Conservation (phyloP, 2,329 filamentous ascomycete genomes). For the Thielaviopsis punctulata region DNA sequence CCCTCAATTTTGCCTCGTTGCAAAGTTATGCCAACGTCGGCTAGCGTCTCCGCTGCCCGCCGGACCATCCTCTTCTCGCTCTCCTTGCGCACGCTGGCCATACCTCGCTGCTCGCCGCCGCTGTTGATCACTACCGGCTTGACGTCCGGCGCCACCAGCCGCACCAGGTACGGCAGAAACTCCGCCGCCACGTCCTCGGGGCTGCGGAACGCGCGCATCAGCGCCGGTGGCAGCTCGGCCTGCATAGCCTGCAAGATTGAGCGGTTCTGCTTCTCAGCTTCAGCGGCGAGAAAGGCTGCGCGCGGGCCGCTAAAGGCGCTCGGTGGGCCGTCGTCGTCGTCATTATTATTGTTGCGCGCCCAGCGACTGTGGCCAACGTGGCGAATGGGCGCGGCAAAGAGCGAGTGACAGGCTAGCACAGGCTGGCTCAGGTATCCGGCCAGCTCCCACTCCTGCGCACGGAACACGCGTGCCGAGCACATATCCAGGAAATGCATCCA, state of each 20-base stretch:
- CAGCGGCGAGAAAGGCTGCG: constrained; percentile 66
- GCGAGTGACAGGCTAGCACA: constrained; percentile 72
- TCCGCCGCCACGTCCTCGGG: constrained; percentile 63
- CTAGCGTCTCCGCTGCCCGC: constrained; percentile 64
- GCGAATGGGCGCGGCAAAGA: constrained; percentile 62
- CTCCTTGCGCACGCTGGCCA: constrained; percentile 77
- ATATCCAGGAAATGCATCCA: constrained; percentile 90
- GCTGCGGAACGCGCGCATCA: constrained; percentile 65
- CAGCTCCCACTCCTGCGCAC: constrained; percentile 87
- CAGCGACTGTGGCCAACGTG: constrained; percentile 22
- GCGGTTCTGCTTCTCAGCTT: constrained; percentile 64
- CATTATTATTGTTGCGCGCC: constrained; percentile 23
- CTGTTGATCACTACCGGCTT: constrained; percentile 67
- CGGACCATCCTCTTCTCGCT: constrained; percentile 66
- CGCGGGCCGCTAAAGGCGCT: constrained; percentile 66
- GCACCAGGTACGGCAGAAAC: constrained; percentile 67
- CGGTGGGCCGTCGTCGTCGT: constrained; percentile 32
- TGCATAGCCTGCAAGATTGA: constrained; percentile 59
- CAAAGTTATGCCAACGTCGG: constrained; percentile 65
- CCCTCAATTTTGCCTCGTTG: constrained; percentile 65
- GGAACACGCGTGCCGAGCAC: constrained; percentile 60
- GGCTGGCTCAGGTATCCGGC: constrained; percentile 74
- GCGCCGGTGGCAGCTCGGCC: constrained; percentile 48
- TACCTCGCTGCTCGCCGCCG: constrained; percentile 47
- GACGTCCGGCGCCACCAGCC: constrained; percentile 74